phyloP scores from a whole-genome alignment of 139 green algal genomes.

The Chlamydomonas incerta region DNA sequence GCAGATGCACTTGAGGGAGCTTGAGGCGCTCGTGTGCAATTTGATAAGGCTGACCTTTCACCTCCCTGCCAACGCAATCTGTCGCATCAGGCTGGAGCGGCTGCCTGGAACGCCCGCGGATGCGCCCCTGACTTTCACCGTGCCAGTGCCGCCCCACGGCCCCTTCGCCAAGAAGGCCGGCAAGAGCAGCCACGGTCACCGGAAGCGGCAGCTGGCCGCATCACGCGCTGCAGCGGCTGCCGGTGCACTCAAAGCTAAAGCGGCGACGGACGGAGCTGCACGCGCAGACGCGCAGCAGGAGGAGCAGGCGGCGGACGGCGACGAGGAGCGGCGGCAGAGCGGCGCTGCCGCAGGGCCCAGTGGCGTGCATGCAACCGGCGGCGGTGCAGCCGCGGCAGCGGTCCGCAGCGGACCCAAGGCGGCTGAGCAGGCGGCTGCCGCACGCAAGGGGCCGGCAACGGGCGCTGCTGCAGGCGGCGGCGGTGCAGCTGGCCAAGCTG shows the following conservation, averaged over 20 bases:
- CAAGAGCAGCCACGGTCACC: not conserved
- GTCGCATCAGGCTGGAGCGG: conserved; percentile 23
- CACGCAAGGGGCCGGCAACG: not conserved
- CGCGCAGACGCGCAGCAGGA: not conserved
- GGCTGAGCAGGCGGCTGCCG: not conserved
- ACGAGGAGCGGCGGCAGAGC: conserved; percentile 2
- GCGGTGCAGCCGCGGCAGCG: not conserved
- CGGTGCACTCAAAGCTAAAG: too few relatives aligned
- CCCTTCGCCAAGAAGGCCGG: conserved; percentile 4
- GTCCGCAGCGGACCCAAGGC: not conserved
- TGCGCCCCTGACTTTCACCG: conserved; percentile 8
- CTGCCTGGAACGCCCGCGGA: conserved; percentile 1
- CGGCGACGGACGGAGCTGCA: too few relatives aligned
- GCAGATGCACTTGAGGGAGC: too few relatives aligned
- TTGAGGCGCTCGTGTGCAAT: too few relatives aligned
- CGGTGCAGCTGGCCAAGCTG: too few relatives aligned
- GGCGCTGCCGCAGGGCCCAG: not conserved
- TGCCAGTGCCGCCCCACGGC: conserved; percentile 23
- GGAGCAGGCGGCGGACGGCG: not conserved
- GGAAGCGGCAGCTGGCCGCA: not conserved
- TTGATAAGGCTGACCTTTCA: too few relatives aligned
- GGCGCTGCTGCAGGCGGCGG: not conserved
- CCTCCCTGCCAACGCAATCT: too few relatives aligned
- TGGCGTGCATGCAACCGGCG: too few relatives aligned
- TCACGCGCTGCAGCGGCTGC: too few relatives aligned